Evolutionary conservation across 176 grass and related monocot species (phyloP).

Genomic region (Stipa capillata): DNA sequence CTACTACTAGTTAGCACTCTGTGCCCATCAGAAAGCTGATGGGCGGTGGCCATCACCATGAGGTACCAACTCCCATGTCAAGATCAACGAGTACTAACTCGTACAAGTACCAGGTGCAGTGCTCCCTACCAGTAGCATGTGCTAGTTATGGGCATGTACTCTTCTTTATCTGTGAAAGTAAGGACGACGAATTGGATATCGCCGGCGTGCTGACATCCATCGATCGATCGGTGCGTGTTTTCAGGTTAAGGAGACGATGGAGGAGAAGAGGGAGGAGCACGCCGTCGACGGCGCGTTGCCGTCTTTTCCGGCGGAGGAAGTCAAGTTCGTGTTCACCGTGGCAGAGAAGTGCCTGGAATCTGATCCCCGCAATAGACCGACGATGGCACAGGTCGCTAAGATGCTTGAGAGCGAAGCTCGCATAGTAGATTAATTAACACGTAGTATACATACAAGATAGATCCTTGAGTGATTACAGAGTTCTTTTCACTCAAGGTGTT

Average conservation of each 20-base stretch:
- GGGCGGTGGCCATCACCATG: not conserved
- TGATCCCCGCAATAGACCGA: conserved; percentile 52
- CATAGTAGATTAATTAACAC: not conserved
- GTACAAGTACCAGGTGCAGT: not conserved
- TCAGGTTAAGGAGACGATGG: conserved; percentile 63
- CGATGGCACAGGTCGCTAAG: conserved; percentile 58
- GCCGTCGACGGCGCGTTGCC: conserved; percentile 44
- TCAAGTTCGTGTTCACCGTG: conserved; percentile 45
- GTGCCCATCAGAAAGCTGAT: not conserved
- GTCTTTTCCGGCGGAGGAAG: conserved; percentile 28
- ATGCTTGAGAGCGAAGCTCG: conserved; percentile 41
- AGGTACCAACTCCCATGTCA: not conserved
- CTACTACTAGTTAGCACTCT: not conserved
- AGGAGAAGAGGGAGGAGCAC: conserved; percentile 60
- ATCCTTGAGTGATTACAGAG: not conserved
- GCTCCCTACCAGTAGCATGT: not conserved
- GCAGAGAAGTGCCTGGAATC: conserved; percentile 66
- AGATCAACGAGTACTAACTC: not conserved
- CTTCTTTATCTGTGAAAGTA: not conserved
- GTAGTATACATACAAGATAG: not conserved
- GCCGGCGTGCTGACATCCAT: not conserved
- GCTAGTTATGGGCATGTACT: not conserved
- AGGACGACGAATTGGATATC: not conserved
- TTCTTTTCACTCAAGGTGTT: not conserved
- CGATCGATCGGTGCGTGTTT: not conserved